Evolutionary conservation across 192 early-diverging fungal species (phyloP).

Genomic region (Backusella tarrabulga): DNA sequence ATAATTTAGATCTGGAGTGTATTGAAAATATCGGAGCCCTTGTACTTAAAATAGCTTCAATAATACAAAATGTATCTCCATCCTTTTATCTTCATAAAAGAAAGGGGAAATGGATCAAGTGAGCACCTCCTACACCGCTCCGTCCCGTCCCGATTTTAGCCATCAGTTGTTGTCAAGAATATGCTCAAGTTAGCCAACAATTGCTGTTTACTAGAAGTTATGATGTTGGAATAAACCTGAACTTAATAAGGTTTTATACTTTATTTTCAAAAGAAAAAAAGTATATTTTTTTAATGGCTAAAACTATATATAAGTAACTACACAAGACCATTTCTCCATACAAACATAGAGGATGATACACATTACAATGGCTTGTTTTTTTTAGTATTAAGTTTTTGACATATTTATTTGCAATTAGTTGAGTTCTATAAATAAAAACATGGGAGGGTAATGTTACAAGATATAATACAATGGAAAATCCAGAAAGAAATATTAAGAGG

Average conservation of each 20-base stretch:
- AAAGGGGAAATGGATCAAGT: background rate
- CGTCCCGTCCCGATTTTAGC: background rate
- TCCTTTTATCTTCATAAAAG: background rate
- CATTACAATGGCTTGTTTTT: background rate
- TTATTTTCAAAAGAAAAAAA: background rate
- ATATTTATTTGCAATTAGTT: background rate
- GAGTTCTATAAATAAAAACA: background rate
- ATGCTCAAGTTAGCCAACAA: background rate
- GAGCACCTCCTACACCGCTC: background rate
- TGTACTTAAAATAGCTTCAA: background rate
- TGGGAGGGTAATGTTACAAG: background rate
- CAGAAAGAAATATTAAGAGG: background rate
- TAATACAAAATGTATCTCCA: background rate
- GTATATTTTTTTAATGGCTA: background rate
- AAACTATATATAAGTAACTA: background rate
- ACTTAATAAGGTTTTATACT: background rate
- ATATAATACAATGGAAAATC: slow-evolving; percentile 9
- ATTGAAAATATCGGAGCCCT: background rate
- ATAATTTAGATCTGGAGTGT: background rate
- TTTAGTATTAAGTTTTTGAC: background rate
- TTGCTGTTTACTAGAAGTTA: background rate
- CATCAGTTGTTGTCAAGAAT: background rate
- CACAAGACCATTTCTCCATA: background rate
- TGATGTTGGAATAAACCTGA: background rate
- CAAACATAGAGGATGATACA: background rate